These are phyloP conservation scores for Phytophthora ohioensis DNA, from an alignment of 352 stramenopile species.

Conservation along the genomic window DNA sequence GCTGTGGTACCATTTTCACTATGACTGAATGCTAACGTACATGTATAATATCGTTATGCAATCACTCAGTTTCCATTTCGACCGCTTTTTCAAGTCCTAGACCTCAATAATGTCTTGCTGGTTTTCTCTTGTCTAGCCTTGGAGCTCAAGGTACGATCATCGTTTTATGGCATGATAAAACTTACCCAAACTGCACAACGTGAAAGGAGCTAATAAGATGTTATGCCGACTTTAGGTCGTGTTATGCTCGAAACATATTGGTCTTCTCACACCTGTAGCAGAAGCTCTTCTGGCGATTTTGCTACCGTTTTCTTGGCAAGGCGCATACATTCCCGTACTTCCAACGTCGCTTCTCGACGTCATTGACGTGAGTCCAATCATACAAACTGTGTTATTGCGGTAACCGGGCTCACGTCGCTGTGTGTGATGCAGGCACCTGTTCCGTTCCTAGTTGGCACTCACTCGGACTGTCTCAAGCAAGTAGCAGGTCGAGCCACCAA, in stretches of 20 bases:
- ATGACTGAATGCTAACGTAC: neutral
- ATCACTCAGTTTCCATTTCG: constrained; percentile 90
- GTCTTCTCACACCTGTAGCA: constrained; percentile 90
- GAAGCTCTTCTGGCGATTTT: constrained; percentile 93
- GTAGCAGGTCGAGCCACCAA: constrained; percentile 68
- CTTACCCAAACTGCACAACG: neutral
- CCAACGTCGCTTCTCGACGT: constrained; percentile 93
- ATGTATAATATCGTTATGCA: neutral
- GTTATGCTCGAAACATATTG: constrained; percentile 91
- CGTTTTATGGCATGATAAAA: neutral
- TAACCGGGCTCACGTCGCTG: neutral
- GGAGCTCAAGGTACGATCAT: constrained; percentile 81
- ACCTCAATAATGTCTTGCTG: constrained; percentile 92
- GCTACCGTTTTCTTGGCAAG: constrained; percentile 96
- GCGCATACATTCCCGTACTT: constrained; percentile 94
- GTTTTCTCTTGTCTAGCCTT: constrained; percentile 92
- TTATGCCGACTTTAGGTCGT: constrained; percentile 69
- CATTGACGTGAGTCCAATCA: constrained; percentile 80
- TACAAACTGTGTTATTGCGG: neutral
- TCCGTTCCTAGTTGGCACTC: constrained; percentile 94
- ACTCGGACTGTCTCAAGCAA: constrained; percentile 82
- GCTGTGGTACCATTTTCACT: neutral
- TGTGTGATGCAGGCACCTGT: constrained; percentile 81
- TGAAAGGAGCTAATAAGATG: neutral
- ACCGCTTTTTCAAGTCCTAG: constrained; percentile 93